A percentile compares a stretch with the other conserved stretches of the same genome.
phyloP scores from a whole-genome alignment of 106 monocot species.

The Dactylorhiza incarnata region DNA sequence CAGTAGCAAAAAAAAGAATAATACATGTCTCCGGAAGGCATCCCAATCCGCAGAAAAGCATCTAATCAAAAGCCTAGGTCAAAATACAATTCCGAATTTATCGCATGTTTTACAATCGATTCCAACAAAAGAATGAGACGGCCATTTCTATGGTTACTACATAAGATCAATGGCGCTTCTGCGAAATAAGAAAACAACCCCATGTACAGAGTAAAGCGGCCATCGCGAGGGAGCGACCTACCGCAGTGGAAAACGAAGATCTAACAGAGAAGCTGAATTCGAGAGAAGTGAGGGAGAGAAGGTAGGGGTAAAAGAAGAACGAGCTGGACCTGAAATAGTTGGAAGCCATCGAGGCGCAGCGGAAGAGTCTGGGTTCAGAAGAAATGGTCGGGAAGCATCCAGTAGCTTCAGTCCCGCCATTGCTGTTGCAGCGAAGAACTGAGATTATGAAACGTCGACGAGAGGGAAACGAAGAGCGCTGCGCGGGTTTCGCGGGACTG shows the following conservation, averaged over 20 bases:
- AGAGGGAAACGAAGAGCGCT: neutral
- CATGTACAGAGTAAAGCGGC: neutral
- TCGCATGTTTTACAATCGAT: neutral
- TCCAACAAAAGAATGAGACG: neutral
- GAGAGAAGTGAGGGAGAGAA: neutral
- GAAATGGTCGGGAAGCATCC: slow-evolving; percentile 2
- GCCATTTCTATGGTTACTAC: neutral
- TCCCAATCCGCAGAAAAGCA: neutral
- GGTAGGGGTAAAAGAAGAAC: neutral
- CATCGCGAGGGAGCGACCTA: neutral
- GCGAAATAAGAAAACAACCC: neutral
- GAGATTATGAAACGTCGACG: neutral
- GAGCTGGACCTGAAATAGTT: neutral
- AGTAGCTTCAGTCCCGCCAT: slow-evolving; percentile 13
- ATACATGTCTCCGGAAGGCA: neutral
- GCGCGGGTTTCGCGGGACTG: neutral
- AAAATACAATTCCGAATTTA: neutral
- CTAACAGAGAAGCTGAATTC: neutral
- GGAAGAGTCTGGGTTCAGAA: slow-evolving; percentile 6
- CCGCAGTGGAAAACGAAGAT: neutral
- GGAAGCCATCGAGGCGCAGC: neutral
- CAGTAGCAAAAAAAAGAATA: neutral
- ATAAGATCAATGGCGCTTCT: neutral
- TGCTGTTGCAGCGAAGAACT: neutral
- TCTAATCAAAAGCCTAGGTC: neutral